Conservation (phyloP, 1,139 yeast species). For the Hyphopichia buzzinii region DNA sequence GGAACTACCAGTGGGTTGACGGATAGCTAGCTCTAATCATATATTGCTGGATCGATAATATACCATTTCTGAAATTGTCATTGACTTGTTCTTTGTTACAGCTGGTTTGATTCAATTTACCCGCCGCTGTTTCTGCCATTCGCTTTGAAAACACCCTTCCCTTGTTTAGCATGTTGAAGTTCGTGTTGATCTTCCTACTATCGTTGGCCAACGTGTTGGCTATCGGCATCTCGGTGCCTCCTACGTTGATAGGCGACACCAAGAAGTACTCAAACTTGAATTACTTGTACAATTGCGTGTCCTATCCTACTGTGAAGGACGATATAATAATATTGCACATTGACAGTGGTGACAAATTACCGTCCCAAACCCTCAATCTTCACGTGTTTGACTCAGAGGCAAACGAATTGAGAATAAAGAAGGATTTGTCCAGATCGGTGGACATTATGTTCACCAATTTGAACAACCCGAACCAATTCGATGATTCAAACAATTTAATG, state of each 20-base stretch:
- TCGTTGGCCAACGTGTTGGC: background rate
- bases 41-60: too few relatives aligned
- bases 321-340: slow-evolving; percentile 37
- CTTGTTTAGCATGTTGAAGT: background rate
- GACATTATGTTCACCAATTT: slow-evolving; percentile 38
- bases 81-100: too few relatives aligned
- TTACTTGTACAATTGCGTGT: slow-evolving; percentile 36
- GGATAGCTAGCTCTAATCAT: too few relatives aligned
- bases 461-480: slow-evolving; percentile 23
- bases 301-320: slow-evolving; percentile 35
- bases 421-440: slow-evolving; percentile 27
- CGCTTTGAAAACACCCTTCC: background rate
- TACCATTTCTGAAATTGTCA: too few relatives aligned
- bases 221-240: slow-evolving; percentile 4
- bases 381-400: slow-evolving; percentile 38
- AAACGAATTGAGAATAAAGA: slow-evolving; percentile 32
- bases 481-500: slow-evolving; percentile 7
- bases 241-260: slow-evolving; percentile 20
- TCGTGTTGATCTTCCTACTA: background rate
- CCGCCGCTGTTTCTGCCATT: background rate
- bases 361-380: slow-evolving; percentile 37
- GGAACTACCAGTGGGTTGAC: too few relatives aligned
- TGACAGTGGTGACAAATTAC: slow-evolving; percentile 26
- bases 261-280: slow-evolving; percentile 23
- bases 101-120: too few relatives aligned